Evolutionary conservation across 2,329 filamentous ascomycete genomes (phyloP), one percentile per base, ranked within the genome.

Genomic region (Fusarium abutilonis): DNA sequence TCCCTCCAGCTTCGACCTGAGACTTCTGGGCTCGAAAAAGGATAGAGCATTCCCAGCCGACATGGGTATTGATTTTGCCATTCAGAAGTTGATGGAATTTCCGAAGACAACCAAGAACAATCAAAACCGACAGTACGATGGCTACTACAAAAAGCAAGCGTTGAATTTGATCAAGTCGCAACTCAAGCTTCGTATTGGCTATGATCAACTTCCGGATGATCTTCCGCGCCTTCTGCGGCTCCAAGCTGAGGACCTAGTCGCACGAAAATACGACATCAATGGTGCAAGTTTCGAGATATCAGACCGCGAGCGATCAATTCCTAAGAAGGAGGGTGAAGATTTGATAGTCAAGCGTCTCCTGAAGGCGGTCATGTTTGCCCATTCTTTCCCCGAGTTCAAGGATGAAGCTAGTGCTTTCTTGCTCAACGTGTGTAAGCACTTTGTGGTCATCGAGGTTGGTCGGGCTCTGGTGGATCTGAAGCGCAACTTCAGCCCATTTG

Each of bases 111-210:
- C 77, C 17, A 86, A 83, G 66, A 78, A 75, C 14, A 77, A 73
- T 34, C 77, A 82, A 56, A 77, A 78, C 55, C 90, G 89, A 66
- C 87, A 90, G 32, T 79, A 80, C 26, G 94, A 98, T 70, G 80
- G 81, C 0, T 95, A 91, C 74, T 97, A 99, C 80, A 98, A 98
- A 78, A 90, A 91, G 72, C 93, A 99, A 76, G 92, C 96, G 0
- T 87, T 97, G 66, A 88, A 93, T 59, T 83, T 98, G 69, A 88
- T 99, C 70, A 92, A 90, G 66, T 86, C 93, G 1, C 93, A 98
- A 70, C 81, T 97, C 48, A 99, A 98, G 78, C 81, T 99, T 29
- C 87, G 94, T 51, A 90, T 99, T 54, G 95, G 95, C 4, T 87
- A 87, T 59, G 95, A 99, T 71, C 89, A 85, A 69, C 80, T 98